Conservation (phyloP, 768 basidiomycete species). For the Pholiota microspora region DNA sequence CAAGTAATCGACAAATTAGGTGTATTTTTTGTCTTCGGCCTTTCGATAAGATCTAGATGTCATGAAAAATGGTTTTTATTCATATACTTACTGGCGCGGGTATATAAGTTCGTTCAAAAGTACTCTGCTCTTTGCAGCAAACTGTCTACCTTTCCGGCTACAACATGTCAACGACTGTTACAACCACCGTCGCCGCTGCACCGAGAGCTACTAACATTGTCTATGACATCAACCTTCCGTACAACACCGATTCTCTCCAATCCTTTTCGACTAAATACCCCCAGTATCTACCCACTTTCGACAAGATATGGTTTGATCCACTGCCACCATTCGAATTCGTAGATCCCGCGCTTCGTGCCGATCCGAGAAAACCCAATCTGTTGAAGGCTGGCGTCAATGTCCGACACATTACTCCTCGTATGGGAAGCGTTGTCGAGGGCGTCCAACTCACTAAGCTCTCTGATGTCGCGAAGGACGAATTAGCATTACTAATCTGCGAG, state of each 20-base stretch:
- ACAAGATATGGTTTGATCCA: conserved; percentile 11
- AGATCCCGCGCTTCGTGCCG: conserved; percentile 10
- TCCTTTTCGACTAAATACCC: conserved; percentile 9
- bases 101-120: too few relatives aligned
- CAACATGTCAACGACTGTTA: too few relatives aligned
- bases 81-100: too few relatives aligned
- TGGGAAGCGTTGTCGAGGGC: conserved; percentile 8
- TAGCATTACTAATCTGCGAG: conserved; percentile 12
- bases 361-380: conserved; percentile 9
- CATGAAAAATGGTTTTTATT: too few relatives aligned
- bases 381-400: background rate
- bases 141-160: too few relatives aligned
- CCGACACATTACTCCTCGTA: conserved; percentile 6
- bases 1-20: too few relatives aligned
- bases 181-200: background rate
- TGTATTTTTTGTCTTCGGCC: too few relatives aligned
- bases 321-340: conserved; percentile 9
- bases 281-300: conserved; percentile 8
- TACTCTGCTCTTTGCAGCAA: too few relatives aligned
- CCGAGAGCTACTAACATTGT: background rate
- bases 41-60: too few relatives aligned
- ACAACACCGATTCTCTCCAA: conserved; percentile 2
- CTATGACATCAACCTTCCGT: conserved; percentile 13
- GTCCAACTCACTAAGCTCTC: conserved; percentile 3
- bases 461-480: conserved; percentile 8